A percentile compares a stretch with the other conserved stretches of the same genome.
These are phyloP conservation scores for Teunomyces lycoperdinae DNA, from an alignment of 805 yeast species.

Conservation along the genomic window DNA sequence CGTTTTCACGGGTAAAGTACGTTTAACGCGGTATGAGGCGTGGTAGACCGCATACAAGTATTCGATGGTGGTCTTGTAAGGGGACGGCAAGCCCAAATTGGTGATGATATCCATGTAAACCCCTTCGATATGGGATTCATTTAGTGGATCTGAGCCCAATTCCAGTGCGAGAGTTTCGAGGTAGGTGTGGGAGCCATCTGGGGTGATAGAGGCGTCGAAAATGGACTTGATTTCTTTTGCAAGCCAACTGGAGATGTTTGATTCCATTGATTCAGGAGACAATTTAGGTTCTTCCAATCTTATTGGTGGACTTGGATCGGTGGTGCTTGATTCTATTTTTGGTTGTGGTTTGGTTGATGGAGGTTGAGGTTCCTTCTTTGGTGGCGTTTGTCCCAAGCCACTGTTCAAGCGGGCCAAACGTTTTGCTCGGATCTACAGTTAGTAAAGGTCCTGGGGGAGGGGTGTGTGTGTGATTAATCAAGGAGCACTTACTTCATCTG, in stretches of 20 bases:
- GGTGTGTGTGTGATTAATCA: background rate
- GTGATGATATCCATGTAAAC: slow-evolving; percentile 55
- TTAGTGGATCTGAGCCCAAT: slow-evolving; percentile 16
- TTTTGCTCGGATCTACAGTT: slow-evolving; percentile 45
- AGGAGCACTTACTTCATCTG: slow-evolving; percentile 17
- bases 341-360: background rate
- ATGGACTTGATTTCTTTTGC: slow-evolving; percentile 32
- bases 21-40: slow-evolving; percentile 37
- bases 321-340: background rate
- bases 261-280: slow-evolving; percentile 2
- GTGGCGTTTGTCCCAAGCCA: background rate
- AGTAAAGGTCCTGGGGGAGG: slow-evolving; percentile 11
- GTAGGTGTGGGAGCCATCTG: slow-evolving; percentile 14
- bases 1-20: slow-evolving; percentile 43
- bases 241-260: slow-evolving; percentile 34
- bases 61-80: slow-evolving; percentile 37
- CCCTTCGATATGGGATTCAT: slow-evolving; percentile 43
- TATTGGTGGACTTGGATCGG: background rate
- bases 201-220: slow-evolving; percentile 28
- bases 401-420: slow-evolving; percentile 49
- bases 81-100: slow-evolving; percentile 47
- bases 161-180: slow-evolving; percentile 26
- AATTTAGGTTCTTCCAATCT: background rate
- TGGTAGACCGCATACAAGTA: slow-evolving; percentile 49
- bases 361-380: background rate